Evolutionary conservation across 2,329 filamentous ascomycete genomes (phyloP).

Genomic region (Neurospora sp.): DNA sequence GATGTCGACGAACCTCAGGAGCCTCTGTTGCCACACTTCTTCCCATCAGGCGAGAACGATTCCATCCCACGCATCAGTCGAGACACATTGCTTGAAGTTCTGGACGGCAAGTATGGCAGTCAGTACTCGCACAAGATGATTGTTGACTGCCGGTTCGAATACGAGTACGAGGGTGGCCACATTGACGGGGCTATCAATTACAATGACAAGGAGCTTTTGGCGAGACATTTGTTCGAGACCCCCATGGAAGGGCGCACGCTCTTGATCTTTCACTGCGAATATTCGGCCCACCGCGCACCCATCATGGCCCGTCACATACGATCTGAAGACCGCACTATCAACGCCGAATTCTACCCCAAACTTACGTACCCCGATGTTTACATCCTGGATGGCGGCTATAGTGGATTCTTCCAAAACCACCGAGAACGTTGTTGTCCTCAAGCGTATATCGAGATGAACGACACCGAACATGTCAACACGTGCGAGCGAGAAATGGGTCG

Average conservation of each 20-base stretch:
- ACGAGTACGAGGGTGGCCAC: conserved; percentile 94
- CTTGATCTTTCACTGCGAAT: conserved; percentile 94
- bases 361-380: conserved; percentile 97
- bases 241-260: conserved; percentile 62
- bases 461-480: conserved; percentile 80
- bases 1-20: conserved; percentile 70
- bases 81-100: conserved; percentile 71
- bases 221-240: conserved; percentile 64
- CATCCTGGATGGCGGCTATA: conserved; percentile 94
- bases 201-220: conserved; percentile 87
- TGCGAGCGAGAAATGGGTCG: conserved; percentile 93
- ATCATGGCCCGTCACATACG: conserved; percentile 94
- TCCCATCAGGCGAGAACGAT: conserved; percentile 69
- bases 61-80: conserved; percentile 79
- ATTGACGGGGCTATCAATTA: conserved; percentile 91
- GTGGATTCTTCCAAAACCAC: conserved; percentile 76
- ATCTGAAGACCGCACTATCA: conserved; percentile 74
- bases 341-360: conserved; percentile 75
- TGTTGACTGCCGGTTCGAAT: conserved; percentile 96
- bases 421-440: conserved; percentile 79
- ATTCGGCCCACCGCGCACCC: conserved; percentile 90
- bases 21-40: conserved; percentile 74
- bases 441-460: conserved; percentile 94
- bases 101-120: conserved; percentile 73
- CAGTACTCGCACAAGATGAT: conserved; percentile 74